Percentiles rank a stretch among this genome's conserved stretches.
Evolutionary conservation across 768 basidiomycete species (phyloP).

Genomic region (Collybia mongolica): DNA sequence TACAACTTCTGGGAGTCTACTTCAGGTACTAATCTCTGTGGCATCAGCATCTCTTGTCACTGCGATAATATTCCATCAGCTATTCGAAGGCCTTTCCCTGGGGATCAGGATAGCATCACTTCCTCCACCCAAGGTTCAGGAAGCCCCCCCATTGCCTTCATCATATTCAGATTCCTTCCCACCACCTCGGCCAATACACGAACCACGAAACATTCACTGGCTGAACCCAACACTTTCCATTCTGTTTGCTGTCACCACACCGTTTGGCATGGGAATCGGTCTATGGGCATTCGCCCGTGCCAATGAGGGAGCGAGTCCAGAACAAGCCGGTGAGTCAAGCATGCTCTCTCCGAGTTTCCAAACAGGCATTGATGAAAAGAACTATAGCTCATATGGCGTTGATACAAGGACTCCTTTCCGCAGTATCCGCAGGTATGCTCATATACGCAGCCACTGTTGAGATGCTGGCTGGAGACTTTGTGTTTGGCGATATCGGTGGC

Average conservation of each 20-base stretch:
- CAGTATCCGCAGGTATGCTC: slow-evolving; percentile 81
- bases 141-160: not conserved
- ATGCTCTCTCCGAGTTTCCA: slow-evolving; percentile 7
- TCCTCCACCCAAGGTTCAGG: slow-evolving; percentile 32
- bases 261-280: slow-evolving; percentile 63
- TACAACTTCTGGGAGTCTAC: not conserved
- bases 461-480: slow-evolving; percentile 86
- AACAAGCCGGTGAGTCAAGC: slow-evolving; percentile 14
- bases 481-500: slow-evolving; percentile 61
- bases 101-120: slow-evolving; percentile 78
- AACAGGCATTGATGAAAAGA: not conserved
- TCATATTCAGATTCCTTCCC: slow-evolving; percentile 2
- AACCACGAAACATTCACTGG: slow-evolving; percentile 22
- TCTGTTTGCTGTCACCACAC: slow-evolving; percentile 75
- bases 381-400: slow-evolving; percentile 46
- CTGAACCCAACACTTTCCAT: slow-evolving; percentile 55
- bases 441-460: slow-evolving; percentile 83
- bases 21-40: not conserved
- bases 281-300: slow-evolving; percentile 42
- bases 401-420: slow-evolving; percentile 73
- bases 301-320: slow-evolving; percentile 21
- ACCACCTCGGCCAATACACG: not conserved
- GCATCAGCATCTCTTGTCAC: slow-evolving; percentile 63
- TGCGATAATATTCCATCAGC: slow-evolving; percentile 78
- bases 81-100: slow-evolving; percentile 82